These are phyloP conservation scores for Apiospora koreana DNA, from an alignment of 2,329 filamentous ascomycete species.

Conservation along the genomic window DNA sequence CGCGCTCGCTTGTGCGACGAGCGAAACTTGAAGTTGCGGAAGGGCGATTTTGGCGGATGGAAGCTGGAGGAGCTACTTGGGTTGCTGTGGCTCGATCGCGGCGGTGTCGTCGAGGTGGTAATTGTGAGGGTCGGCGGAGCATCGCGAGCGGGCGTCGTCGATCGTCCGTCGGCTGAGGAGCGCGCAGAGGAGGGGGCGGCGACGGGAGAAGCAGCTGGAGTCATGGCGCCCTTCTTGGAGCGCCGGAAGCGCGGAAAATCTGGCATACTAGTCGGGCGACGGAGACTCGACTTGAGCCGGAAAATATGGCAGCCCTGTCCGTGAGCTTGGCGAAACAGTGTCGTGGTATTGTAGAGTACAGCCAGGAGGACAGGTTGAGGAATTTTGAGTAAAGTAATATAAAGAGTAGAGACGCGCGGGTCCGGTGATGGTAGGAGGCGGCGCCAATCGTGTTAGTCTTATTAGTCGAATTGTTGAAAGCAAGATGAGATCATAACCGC, in stretches of 20 bases:
- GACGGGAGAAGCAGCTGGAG: not conserved
- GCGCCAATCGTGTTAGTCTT: not conserved
- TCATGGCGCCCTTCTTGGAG: constrained; percentile 12
- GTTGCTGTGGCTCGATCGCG: constrained; percentile 24
- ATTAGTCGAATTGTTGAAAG: not conserved
- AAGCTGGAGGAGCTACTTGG: constrained; percentile 16
- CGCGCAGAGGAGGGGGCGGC: not conserved
- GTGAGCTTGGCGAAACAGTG: not conserved
- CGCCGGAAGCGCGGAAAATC: constrained; percentile 12
- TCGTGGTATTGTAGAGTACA: not conserved
- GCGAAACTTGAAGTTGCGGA: constrained; percentile 47
- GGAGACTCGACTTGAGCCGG: not conserved
- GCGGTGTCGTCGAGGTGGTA: constrained; percentile 26
- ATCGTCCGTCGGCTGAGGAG: not conserved
- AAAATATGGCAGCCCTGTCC: not conserved
- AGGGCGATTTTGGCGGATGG: constrained; percentile 34
- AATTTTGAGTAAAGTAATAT: not conserved
- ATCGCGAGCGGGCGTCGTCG: constrained; percentile 9
- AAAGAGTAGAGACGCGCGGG: not conserved
- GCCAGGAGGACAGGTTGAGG: not conserved
- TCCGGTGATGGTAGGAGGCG: not conserved
- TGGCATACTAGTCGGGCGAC: constrained; percentile 5
- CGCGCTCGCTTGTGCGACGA: constrained; percentile 49
- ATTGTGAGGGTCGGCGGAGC: constrained; percentile 27
- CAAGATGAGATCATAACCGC: not conserved